A percentile compares a stretch with the other conserved stretches of the same genome.
phyloP scores from a whole-genome alignment of 768 basidiomycete genomes.

The Psilocybe cyanescens region DNA sequence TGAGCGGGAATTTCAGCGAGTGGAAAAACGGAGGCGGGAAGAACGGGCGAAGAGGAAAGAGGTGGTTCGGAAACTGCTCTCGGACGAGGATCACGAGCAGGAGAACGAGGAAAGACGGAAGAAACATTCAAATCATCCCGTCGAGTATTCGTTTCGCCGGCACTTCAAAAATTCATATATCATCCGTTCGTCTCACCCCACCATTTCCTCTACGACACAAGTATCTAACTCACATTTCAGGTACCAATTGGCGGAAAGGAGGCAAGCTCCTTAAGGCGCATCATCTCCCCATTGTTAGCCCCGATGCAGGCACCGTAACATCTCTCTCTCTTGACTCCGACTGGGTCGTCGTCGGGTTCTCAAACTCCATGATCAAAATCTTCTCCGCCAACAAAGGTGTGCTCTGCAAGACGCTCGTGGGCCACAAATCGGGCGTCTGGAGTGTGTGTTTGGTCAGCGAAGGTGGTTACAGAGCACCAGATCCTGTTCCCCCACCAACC shows the following conservation, averaged over 20 bases:
- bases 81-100: not conserved
- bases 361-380: constrained; percentile 82
- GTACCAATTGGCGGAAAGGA: constrained; percentile 80
- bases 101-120: not conserved
- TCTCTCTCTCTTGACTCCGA: constrained; percentile 82
- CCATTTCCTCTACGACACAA: constrained; percentile 5
- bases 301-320: constrained; percentile 54
- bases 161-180: constrained; percentile 77
- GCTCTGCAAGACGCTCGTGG: constrained; percentile 74
- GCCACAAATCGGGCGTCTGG: constrained; percentile 94
- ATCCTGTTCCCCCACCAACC: no score
- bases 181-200: constrained; percentile 54
- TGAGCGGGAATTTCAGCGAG: not conserved
- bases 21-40: constrained; percentile 3
- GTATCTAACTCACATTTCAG: constrained; percentile 36
- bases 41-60: not conserved
- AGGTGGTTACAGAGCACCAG: constrained; percentile 43
- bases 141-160: constrained; percentile 58
- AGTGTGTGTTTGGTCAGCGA: constrained; percentile 78
- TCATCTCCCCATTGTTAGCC: constrained; percentile 41
- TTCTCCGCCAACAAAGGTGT: constrained; percentile 83
- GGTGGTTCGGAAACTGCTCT: no score
- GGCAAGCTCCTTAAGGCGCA: constrained; percentile 74
- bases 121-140: constrained; percentile 6
- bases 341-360: constrained; percentile 89